phyloP scores from a whole-genome alignment of 495 filamentous ascomycete genomes.

The Tuber aestivum region DNA sequence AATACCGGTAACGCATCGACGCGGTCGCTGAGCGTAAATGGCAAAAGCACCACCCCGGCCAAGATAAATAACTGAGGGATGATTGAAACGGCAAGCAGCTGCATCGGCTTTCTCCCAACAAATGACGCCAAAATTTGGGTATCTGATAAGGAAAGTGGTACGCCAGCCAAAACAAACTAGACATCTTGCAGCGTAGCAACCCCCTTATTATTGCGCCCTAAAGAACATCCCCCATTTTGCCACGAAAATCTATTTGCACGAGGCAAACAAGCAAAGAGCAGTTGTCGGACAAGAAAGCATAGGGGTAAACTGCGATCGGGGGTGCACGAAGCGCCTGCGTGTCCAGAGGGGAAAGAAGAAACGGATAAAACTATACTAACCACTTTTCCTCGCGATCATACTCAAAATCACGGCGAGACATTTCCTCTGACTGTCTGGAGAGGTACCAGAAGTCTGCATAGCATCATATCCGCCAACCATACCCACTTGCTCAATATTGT shows the following conservation, averaged over 20 bases:
- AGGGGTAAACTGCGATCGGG: not conserved
- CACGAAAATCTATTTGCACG: constrained; percentile 18
- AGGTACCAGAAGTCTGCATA: constrained; percentile 64
- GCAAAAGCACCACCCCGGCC: constrained; percentile 25
- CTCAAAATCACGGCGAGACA: constrained; percentile 71
- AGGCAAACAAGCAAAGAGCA: constrained; percentile 24
- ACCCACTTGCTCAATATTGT: constrained; percentile 54
- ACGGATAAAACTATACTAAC: constrained; percentile 50
- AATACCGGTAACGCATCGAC: constrained; percentile 13
- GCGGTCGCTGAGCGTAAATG: constrained; percentile 25
- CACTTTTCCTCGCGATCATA: constrained; percentile 54
- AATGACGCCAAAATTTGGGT: constrained; percentile 20
- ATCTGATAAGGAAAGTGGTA: constrained; percentile 42
- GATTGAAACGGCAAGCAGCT: constrained; percentile 15
- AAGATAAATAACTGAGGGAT: constrained; percentile 25
- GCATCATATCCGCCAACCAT: constrained; percentile 60
- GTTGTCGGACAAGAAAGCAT: constrained; percentile 7
- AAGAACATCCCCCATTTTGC: constrained; percentile 21
- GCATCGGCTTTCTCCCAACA: constrained; percentile 21
- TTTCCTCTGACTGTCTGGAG: constrained; percentile 67
- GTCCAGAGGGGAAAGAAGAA: constrained; percentile 19
- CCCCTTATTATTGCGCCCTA: constrained; percentile 18
- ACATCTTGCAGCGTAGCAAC: constrained; percentile 16
- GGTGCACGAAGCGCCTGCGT: not conserved
- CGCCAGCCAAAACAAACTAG: constrained; percentile 31